Conservation (phyloP, 345 rosid genomes). For the Moricandia arvensis region DNA sequence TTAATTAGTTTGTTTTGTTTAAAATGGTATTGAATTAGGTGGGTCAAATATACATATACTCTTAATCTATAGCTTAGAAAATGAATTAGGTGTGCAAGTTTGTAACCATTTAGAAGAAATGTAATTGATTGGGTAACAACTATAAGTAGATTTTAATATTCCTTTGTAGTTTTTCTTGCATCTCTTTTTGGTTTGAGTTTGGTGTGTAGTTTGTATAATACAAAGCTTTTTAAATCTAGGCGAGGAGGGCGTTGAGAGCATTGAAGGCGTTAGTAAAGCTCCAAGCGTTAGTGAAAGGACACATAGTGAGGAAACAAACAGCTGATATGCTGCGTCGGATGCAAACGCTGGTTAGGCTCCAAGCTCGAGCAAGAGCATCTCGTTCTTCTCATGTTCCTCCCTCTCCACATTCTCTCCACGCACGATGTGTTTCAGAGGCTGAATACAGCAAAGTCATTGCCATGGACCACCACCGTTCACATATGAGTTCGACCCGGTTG, state of each 20-base stretch:
- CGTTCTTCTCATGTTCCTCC: constrained; percentile 43
- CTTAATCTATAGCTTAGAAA: background rate
- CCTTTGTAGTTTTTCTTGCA: background rate
- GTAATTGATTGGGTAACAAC: constrained; percentile 6
- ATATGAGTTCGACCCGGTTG: constrained; percentile 34
- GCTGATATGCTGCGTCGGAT: constrained; percentile 77
- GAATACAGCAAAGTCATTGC: constrained; percentile 36
- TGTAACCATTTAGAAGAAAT: background rate
- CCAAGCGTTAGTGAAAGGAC: constrained; percentile 91
- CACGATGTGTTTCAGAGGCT: constrained; percentile 26
- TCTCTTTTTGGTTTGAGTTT: background rate
- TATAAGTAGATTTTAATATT: background rate
- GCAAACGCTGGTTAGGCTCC: constrained; percentile 77
- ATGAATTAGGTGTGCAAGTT: background rate
- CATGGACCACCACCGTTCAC: constrained; percentile 41
- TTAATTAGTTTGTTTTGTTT: background rate
- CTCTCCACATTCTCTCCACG: background rate
- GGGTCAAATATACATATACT: background rate
- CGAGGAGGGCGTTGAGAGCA: constrained; percentile 89
- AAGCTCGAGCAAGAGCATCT: constrained; percentile 69
- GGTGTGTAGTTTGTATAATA: background rate
- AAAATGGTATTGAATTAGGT: background rate
- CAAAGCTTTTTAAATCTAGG: constrained; percentile 42
- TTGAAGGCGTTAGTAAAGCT: constrained; percentile 91
- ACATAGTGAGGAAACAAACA: constrained; percentile 86